Evolutionary conservation across 2,329 filamentous ascomycete genomes (phyloP).

Genomic region (Phialocephala subalpina): DNA sequence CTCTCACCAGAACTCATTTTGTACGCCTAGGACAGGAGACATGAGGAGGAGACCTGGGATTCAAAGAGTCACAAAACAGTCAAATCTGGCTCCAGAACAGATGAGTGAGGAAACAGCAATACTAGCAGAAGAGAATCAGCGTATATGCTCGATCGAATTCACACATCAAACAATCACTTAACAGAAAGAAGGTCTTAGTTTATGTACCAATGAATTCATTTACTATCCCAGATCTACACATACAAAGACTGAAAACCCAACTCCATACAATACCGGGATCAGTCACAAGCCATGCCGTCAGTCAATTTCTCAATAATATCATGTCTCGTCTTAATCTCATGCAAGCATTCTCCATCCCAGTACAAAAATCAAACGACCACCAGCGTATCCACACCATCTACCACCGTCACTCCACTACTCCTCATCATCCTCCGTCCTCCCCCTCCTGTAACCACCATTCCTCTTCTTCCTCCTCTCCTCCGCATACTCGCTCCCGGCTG

Average conservation of each 20-base stretch:
- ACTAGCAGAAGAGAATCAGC: no score
- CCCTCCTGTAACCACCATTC: constrained; percentile 35
- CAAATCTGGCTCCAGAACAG: no score
- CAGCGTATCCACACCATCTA: no score
- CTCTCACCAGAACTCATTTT: no score
- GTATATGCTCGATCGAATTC: no score
- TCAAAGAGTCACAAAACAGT: no score
- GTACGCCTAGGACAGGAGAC: no score
- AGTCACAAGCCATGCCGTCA: constrained; percentile 19
- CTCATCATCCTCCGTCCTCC: constrained; percentile 21
- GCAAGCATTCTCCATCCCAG: not conserved
- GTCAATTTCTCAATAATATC: constrained; percentile 16
- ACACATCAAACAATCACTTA: no score
- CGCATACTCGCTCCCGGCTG: constrained; percentile 39
- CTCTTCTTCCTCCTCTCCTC: constrained; percentile 43
- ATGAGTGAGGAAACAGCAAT: no score
- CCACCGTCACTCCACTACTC: not conserved
- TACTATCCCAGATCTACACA: constrained; percentile 18
- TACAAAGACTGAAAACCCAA: constrained; percentile 8
- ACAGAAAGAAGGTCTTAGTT: no score
- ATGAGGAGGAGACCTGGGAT: no score
- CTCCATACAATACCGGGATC: constrained; percentile 10
- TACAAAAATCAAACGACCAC: no score
- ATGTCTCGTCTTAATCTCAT: constrained; percentile 11
- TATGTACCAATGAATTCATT: constrained; percentile 10